Base-by-base conservation (phyloP, 1,284 basidiomycete species). In the Ganoderma lingzhi region DNA sequence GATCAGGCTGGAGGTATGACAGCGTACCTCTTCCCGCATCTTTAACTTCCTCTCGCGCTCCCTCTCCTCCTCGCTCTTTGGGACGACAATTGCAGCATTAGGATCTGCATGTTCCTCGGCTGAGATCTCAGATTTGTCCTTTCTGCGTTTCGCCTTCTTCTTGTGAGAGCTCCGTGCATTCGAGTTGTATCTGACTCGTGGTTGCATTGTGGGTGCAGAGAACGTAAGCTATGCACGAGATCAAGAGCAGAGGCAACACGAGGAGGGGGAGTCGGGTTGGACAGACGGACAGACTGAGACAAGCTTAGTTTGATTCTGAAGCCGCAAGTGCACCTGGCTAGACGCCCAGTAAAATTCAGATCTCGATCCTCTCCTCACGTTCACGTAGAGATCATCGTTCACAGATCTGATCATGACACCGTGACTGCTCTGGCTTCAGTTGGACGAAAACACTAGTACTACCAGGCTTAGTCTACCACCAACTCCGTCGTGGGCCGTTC, bases 1-100 rank as follows among this genome's bases (percentile, higher is more conserved):
- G 32, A 1, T 2, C 9, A 15, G 17, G 12, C 5, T 30, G 6
- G 15, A 30, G 35, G 56, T n/a, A 9, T 10, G 19, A 15, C 75
- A 42, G 19, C 84, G 45, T 69, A 92, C 93, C 84, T 94, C 90
- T 74, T 86, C 85, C 69, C 84, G 83, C 70, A 94, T 73, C 76
- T 82, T 88, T 76, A 88, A 88, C 73, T 83, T 88, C 73, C 86
- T 83, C 64, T 91, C 89, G 44, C 78, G 75, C 61, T 91, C 90
- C 78, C 87, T 91, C 72, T 90, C 84, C 72, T 89, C 89, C 70
- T 84, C 81, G 10, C 85, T 84, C 80, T 93, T 93, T 8, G 83
- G 86, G 3, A 82, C 81, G 62, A 91, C 74, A 48, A 93, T 83
- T 10, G 83, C 83, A 39, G 87, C 87, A 81, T 93, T 93, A 58